Evolutionary conservation across 73 alveolate species (phyloP).

Genomic region (Paramecium primaurelia): DNA sequence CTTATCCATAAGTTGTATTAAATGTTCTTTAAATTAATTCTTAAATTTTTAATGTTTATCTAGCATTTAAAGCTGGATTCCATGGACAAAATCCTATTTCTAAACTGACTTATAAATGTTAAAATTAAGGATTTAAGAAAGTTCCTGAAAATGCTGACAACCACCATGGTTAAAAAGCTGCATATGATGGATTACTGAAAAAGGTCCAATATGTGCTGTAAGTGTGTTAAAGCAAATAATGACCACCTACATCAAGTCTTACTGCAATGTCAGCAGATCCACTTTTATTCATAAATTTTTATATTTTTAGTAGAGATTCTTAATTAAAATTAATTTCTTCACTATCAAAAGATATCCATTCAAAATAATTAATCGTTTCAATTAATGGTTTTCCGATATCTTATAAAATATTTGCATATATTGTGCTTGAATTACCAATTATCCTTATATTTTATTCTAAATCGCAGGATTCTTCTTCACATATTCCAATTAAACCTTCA

Average conservation of each 20-base stretch:
- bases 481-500: neutral
- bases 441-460: neutral
- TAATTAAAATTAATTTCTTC: neutral
- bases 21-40: neutral
- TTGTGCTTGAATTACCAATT: neutral
- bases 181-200: neutral
- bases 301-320: neutral
- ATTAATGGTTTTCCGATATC: neutral
- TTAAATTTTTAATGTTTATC: neutral
- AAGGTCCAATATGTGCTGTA: neutral
- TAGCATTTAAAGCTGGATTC: neutral
- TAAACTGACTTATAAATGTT: neutral
- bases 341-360: neutral
- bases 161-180: conserved; percentile 34
- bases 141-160: neutral
- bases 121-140: neutral
- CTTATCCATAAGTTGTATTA: neutral
- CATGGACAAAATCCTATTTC: neutral
- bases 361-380: neutral
- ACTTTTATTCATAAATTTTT: neutral
- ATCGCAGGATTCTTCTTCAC: neutral
- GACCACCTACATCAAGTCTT: conserved; percentile 11
- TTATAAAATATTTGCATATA: neutral
- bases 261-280: neutral
- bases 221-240: neutral